These are phyloP conservation scores for Psilocybe cyanescens DNA, from an alignment of 768 basidiomycete genomes.

Conservation along the genomic window DNA sequence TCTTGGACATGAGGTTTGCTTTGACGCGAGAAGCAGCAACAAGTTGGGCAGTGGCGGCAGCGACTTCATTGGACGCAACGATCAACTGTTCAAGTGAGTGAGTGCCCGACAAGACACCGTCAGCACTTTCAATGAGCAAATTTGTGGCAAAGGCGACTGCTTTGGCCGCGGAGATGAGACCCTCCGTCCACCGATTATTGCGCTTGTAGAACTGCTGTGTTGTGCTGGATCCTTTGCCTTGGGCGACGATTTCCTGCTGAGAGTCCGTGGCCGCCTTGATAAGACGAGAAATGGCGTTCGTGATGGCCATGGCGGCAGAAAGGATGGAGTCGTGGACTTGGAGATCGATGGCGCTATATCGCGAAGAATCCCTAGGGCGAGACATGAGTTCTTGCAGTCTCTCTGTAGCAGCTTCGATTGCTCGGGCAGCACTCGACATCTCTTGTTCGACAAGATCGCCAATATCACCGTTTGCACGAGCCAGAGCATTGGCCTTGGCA, in stretches of 20 bases:
- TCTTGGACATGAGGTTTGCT: slow-evolving; percentile 97
- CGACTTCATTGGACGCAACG: slow-evolving; percentile 99
- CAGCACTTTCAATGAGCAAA: slow-evolving; percentile 94
- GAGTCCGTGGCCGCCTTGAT: slow-evolving; percentile 98
- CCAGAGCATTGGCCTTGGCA: slow-evolving; percentile 65
- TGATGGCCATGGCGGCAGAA: slow-evolving; percentile 92
- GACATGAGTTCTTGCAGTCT: slow-evolving; percentile 91
- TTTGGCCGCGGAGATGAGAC: slow-evolving; percentile 97
- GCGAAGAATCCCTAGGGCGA: slow-evolving; percentile 84
- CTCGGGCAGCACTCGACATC: slow-evolving; percentile 90
- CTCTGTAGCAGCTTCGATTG: slow-evolving; percentile 92
- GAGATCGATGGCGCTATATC: slow-evolving; percentile 89
- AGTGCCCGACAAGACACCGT: slow-evolving; percentile 95
- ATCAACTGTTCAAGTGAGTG: slow-evolving; percentile 98
- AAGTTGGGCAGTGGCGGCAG: slow-evolving; percentile 95
- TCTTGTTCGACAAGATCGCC: slow-evolving; percentile 96
- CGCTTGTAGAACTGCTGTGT: slow-evolving; percentile 99
- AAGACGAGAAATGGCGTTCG: slow-evolving; percentile 90
- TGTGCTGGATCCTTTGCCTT: slow-evolving; percentile 92
- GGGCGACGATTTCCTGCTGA: slow-evolving; percentile 96
- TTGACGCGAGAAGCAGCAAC: slow-evolving; percentile 99
- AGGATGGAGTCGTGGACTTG: slow-evolving; percentile 99
- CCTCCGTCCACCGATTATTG: slow-evolving; percentile 99
- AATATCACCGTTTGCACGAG: slow-evolving; percentile 88
- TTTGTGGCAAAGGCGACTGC: slow-evolving; percentile 96